phyloP scores from a whole-genome alignment of 2,329 filamentous ascomycete genomes.

The Paracoccidioides lutzii region DNA sequence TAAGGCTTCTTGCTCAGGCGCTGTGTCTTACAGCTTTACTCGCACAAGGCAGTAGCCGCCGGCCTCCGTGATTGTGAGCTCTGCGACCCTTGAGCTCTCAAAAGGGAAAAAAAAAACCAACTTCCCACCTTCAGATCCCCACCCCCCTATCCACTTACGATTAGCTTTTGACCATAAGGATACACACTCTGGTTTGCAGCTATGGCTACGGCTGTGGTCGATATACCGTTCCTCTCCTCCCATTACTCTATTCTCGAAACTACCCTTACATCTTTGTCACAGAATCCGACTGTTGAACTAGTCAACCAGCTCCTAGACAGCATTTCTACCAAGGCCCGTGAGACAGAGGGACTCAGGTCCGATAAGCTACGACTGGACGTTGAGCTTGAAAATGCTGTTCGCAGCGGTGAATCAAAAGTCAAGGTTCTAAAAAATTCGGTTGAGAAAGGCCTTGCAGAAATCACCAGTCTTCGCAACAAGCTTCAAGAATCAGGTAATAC shows the following conservation, averaged over 20 bases:
- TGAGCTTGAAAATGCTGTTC: conserved; percentile 80
- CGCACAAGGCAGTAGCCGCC: not conserved
- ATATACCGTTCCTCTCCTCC: conserved; percentile 46
- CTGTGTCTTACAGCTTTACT: conserved; percentile 1
- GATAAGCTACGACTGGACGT: conserved; percentile 85
- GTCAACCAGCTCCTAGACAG: conserved; percentile 62
- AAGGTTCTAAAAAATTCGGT: conserved; percentile 69
- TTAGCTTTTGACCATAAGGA: conserved; percentile 20
- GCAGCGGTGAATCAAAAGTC: conserved; percentile 68
- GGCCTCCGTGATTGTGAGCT: not conserved
- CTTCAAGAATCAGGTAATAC: conserved; percentile 64
- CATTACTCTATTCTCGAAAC: conserved; percentile 46
- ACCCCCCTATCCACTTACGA: not conserved
- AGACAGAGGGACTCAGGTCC: conserved; percentile 67
- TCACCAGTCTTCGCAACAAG: conserved; percentile 68
- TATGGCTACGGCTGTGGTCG: conserved; percentile 46
- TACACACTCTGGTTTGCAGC: conserved; percentile 5
- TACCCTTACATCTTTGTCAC: conserved; percentile 42
- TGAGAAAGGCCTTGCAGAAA: conserved; percentile 72
- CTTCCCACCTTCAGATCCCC: not conserved
- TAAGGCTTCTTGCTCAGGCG: not conserved
- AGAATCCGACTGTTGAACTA: conserved; percentile 59
- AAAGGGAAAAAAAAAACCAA: not conserved
- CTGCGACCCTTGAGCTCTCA: not conserved
- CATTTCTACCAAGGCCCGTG: conserved; percentile 64